These are phyloP conservation scores for Sequoia sempervirens DNA, from an alignment of 75 land plant species.

Conservation along the genomic window DNA sequence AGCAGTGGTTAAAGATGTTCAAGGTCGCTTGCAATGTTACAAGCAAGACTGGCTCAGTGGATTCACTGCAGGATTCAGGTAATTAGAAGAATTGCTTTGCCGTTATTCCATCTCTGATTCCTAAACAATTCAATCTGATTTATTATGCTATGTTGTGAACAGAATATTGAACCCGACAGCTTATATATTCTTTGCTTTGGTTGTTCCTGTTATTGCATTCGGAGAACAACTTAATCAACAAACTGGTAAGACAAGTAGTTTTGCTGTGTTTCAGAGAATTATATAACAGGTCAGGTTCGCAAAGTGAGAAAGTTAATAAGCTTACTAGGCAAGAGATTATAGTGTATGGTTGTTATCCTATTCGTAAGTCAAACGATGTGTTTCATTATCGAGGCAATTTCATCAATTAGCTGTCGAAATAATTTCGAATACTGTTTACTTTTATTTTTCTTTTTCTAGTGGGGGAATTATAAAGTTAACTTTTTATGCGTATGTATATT, in stretches of 20 bases:
- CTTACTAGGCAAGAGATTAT: too few species aligned
- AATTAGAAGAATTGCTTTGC: neutral
- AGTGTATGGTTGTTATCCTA: too few species aligned
- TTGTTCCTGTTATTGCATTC: slow-evolving; percentile 46
- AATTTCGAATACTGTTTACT: too few species aligned
- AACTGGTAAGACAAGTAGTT: slow-evolving; percentile 17
- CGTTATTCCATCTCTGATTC: neutral
- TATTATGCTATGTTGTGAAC: neutral
- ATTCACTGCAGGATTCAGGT: slow-evolving; percentile 35
- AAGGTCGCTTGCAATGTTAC: slow-evolving; percentile 23
- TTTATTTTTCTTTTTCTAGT: too few species aligned
- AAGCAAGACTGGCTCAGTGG: slow-evolving; percentile 35
- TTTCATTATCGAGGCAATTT: too few species aligned
- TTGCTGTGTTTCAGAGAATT: too few species aligned
- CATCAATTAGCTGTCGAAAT: too few species aligned
- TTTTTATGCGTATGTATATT: too few species aligned
- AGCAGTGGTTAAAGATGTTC: neutral
- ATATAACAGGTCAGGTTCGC: too few species aligned
- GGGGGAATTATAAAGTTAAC: too few species aligned
- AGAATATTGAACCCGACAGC: slow-evolving; percentile 44
- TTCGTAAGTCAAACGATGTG: too few species aligned
- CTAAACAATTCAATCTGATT: neutral
- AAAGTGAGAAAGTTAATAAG: too few species aligned
- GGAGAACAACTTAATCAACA: slow-evolving; percentile 44
- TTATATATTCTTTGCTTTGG: slow-evolving; percentile 50